Conservation (phyloP, 83 land plant genomes). For the Picea abies region DNA sequence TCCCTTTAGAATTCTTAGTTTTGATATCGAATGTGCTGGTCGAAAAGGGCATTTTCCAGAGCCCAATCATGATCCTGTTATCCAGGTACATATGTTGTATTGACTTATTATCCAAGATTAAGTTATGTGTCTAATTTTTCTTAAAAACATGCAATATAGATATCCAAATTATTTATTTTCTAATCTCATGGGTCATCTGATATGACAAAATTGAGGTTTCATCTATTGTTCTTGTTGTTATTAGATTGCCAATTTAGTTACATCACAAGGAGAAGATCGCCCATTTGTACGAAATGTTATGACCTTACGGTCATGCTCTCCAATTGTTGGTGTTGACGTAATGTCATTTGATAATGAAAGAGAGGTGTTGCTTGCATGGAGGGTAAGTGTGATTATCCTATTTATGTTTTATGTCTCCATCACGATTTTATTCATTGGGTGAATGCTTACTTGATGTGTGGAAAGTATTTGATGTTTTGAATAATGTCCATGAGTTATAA, state of each 20-base stretch:
- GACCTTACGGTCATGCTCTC: slow-evolving; percentile 95
- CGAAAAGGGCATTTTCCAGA: slow-evolving; percentile 99
- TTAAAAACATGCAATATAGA: background rate
- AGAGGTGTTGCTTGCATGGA: slow-evolving; percentile 96
- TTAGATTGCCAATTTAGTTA: slow-evolving; percentile 93
- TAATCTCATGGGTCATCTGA: background rate
- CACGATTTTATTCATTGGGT: background rate
- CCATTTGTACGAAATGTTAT: slow-evolving; percentile 95
- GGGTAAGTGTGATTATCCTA: slow-evolving; percentile 57
- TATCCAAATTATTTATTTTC: background rate
- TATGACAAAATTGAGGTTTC: slow-evolving; percentile 4
- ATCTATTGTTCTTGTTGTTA: slow-evolving; percentile 11
- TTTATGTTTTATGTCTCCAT: slow-evolving; percentile 1
- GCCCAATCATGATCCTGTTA: slow-evolving; percentile 97
- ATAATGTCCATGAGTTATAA: background rate
- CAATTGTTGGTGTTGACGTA: slow-evolving; percentile 98
- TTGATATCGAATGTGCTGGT: slow-evolving; percentile 99
- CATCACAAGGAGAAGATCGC: slow-evolving; percentile 87
- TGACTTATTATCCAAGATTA: background rate
- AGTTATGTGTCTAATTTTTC: background rate
- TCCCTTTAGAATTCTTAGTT: slow-evolving; percentile 96
- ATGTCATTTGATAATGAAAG: slow-evolving; percentile 94
- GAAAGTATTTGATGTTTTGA: background rate
- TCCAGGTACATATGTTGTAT: slow-evolving; percentile 71
- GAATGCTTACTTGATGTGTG: background rate